Base-by-base conservation (phyloP, 2,329 filamentous ascomycete species). In the Claviceps spartinae region DNA sequence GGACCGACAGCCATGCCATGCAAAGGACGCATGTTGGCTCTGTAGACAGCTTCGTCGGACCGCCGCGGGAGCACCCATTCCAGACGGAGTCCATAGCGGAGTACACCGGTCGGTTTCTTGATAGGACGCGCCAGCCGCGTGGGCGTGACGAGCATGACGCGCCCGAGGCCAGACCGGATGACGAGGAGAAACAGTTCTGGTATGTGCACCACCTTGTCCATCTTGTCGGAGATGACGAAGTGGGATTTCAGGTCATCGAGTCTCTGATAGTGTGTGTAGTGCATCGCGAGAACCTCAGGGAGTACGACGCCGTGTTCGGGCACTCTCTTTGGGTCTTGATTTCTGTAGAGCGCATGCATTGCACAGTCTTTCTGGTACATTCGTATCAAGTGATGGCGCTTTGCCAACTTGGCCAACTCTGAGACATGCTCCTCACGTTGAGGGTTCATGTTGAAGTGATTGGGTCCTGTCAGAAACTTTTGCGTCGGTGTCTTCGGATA, bases 181-280 rank as follows among this genome's bases (percentile, higher is more conserved):
- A 87, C 70, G 8, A 89, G 76, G 14, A 89, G 69, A n/a, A 75
- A 82, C 1, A 93, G 70, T 58, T 86, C 81, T 0, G 83, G 83
- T 1, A 90, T 79, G 49, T 82, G 74, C 0, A 75, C 68, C 40
- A 80, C 66, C 72, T 86, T 80, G 65, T 76, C 82, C 22, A 87
- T 55, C 45, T 56, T 61, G 51, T 60, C 70, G 50, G 62, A 71
- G 11, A 60, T 62, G 34, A 65, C 57, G 48, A 70, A 69, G 38
- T 62, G 59, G 1, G 55, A 54, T 14, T 56, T 53, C 16, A 62
- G 49, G 5, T 46, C 52, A 14, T 54, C 55, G 8, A 30, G 26
- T 9, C 9, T 61, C 59, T 3, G 54, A 52, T 36, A 60, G 61
- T 2, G 47, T 47, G 11, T 60, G 62, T 47, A 48, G 13, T 61